Evolutionary conservation across 192 early-diverging fungal species (phyloP), one percentile per base, ranked within the genome.

Genomic region (Coemansia sp.): DNA sequence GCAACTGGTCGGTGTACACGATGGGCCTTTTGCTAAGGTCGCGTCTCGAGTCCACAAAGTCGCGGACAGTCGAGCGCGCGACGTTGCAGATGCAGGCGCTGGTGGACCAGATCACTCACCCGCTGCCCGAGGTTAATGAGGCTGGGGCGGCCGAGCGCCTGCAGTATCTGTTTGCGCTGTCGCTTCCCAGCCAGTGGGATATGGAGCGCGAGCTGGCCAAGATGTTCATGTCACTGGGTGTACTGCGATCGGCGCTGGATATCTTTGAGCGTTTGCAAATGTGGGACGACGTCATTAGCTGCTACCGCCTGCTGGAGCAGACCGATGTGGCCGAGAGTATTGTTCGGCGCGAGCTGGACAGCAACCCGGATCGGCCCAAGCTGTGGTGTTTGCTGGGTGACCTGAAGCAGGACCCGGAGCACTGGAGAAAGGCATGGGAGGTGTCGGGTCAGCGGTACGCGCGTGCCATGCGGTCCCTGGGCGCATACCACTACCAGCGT

Each of bases 1-100:
- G 90, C 75, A 99, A 99, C 75, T 99, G 94, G 94, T 91, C 89
- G 64, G 89, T 99, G 12, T 85, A 96, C 75, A 94, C 96, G 20
- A 94, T 96, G 91, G 94, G 78, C 7, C 70, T 99, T 17, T 66
- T 99, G 35, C 65, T 95, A 34, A 82, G 94, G 7, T 90, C 91
- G 11, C 87, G 94, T 22, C 81, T 99, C 27, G 96, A 99, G 68
- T 56, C 85, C 16, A 56, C 81, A 26, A 87, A 89, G 48, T 78
- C 85, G 13, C 80, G 94, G 28, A 99, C 93, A 0, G 88, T 89
- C 0, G 90, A 97, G 64, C 86, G 96, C 29, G 76, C 89, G 7
- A 82, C 78, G 1, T 67, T 99, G 42, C 96, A 99, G 66, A 67
- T 99, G 19, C 94, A 99, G 70, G 87, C 91, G 5, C 67, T 99